Conservation (phyloP, 176 grass and related monocot genomes). For the Cenchrus purpureus region DNA sequence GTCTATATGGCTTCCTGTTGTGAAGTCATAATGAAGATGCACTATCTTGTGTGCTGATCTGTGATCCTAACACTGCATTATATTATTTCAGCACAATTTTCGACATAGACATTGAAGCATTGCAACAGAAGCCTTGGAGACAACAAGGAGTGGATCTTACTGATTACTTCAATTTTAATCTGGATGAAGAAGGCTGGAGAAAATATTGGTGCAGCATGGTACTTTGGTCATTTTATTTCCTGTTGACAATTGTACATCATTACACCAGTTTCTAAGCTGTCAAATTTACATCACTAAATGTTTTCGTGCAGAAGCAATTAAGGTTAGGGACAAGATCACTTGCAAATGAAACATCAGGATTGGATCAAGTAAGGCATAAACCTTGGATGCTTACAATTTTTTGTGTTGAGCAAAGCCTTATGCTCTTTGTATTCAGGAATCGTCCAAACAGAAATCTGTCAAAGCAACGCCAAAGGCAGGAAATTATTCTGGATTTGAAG, state of each 20-base stretch:
- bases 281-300: background rate
- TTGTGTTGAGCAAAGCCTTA: slow-evolving; percentile 18
- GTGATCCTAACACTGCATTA: background rate
- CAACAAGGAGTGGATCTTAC: slow-evolving; percentile 56
- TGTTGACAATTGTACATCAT: slow-evolving; percentile 2
- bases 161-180: slow-evolving; percentile 78
- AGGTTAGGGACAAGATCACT: slow-evolving; percentile 45
- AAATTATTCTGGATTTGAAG: slow-evolving; percentile 42
- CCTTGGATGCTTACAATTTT: slow-evolving; percentile 32
- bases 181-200: slow-evolving; percentile 89
- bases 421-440: slow-evolving; percentile 40
- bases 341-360: slow-evolving; percentile 43
- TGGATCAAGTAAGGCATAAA: slow-evolving; percentile 56
- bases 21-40: slow-evolving; percentile 1
- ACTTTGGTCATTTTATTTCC: slow-evolving; percentile 34
- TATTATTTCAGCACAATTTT: slow-evolving; percentile 52
- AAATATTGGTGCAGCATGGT: slow-evolving; percentile 72
- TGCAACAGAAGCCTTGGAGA: slow-evolving; percentile 85
- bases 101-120: slow-evolving; percentile 63
- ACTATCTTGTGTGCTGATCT: slow-evolving; percentile 26
- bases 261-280: background rate
- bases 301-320: slow-evolving; percentile 48
- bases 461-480: slow-evolving; percentile 41
- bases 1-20: background rate
- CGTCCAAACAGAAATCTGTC: slow-evolving; percentile 36